Evolutionary conservation across 305 asterid species (phyloP), one percentile per base, ranked within the genome.

Genomic region (Euphrasia arctica): DNA sequence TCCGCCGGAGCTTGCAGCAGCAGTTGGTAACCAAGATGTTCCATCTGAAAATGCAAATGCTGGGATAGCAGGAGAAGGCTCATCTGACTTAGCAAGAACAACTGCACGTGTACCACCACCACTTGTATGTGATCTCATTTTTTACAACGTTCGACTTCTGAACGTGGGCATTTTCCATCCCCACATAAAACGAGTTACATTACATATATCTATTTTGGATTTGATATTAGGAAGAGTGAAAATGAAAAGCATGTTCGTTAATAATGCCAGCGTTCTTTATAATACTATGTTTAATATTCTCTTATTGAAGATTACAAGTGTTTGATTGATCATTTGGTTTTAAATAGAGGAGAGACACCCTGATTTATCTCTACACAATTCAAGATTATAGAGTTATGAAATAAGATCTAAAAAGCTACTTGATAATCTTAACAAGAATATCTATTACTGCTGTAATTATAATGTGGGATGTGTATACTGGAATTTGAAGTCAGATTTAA

Each of bases 1-100:
- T 71, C 99, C 99, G 12, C 99, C 97, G n/a, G 99, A 94, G 86
- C 97, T 94, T 50, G 99, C 97, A 48, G 96, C 96, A 50, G 97
- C 91, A 56, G 92, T 89, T 55, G 95, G 91, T 47, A 76, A 77
- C 69, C 95, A 83, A 64, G 96, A 86, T 57, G 59, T 69, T 78
- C 74, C 82, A 60, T 72, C 91, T 52, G 95, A 83, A 65, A 76
- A 60, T 70, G 69, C 79, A 67, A 83, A 71, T 69, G 66, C 72
- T 60, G 89, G 82, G 68, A 88, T 69, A 71, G 48, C 74, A 28
- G 91, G 85, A 73, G 80, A 78, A 71, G 82, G 78, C 74, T 72
- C 72, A 67, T 82, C 63, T 73, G 95, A 84, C 80, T 73, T 83
- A 41, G 77, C 79, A 56, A 87, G 86, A 82, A 82, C 77, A 70